Evolutionary conservation across 768 basidiomycete genomes (phyloP).

Genomic region (Favolaschia claudopus): DNA sequence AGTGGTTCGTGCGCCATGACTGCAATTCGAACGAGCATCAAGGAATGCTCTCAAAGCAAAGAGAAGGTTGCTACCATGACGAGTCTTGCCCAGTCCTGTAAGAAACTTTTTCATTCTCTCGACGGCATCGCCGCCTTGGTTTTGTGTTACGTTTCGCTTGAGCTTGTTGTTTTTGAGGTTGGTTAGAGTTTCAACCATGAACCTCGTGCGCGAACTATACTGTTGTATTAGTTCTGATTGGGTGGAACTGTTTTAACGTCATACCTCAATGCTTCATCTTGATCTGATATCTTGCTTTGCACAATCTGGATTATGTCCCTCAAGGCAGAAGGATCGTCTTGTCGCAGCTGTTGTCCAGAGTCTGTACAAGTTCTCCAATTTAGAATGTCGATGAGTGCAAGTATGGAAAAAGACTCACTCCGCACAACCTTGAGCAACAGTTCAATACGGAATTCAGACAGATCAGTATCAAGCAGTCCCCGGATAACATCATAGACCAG

Average conservation of each 20-base stretch:
- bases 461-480: constrained; percentile 64
- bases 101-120: constrained; percentile 92
- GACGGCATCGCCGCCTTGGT: constrained; percentile 78
- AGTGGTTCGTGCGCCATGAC: constrained; percentile 87
- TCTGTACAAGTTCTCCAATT: constrained; percentile 53
- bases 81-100: constrained; percentile 74
- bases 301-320: constrained; percentile 91
- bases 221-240: background rate
- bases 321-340: constrained; percentile 90
- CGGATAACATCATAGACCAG: constrained; percentile 93
- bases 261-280: constrained; percentile 62
- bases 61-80: constrained; percentile 60
- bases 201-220: constrained; percentile 84
- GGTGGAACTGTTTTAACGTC: background rate
- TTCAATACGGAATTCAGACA: constrained; percentile 87
- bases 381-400: background rate
- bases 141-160: constrained; percentile 68
- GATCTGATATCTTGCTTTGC: constrained; percentile 69
- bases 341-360: constrained; percentile 90
- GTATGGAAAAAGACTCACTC: constrained; percentile 54
- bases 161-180: constrained; percentile 93
- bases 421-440: constrained; percentile 84
- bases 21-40: constrained; percentile 35
- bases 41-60: background rate
- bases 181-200: constrained; percentile 94